Base-by-base conservation (phyloP, 257 asterid genomes). In the Petrea volubilis region DNA sequence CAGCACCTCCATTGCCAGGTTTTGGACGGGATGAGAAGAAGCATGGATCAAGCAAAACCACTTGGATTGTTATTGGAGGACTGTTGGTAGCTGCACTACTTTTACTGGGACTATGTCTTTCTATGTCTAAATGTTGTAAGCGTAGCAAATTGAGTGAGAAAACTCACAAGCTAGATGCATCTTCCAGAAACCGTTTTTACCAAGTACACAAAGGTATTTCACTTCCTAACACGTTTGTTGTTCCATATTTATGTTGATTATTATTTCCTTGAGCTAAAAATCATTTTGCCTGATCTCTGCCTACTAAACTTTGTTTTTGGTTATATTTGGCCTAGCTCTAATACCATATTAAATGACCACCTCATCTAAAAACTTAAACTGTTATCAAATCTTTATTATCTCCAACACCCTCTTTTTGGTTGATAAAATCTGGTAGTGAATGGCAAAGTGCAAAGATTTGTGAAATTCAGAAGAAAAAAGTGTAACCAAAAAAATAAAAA, bases 1-100 rank as follows among this genome's bases (percentile, higher is more conserved):
- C 87, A 4, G 52, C 78, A 34, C 18, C 82, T 57, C 82, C 60
- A 18, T 47, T 81, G 36, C 81, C 85, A 67, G 84, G 71, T 59
- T 51, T 82, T 29, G 72, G 72, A 55, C 64, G 40, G 24, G 77
- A 68, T 11, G 81, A 41, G 50, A 78, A 64, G 81, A 77, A 49
- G 60, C 66, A 52, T 46, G 15, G 76, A 43, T 36, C 78, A 7
- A 89, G 68, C 67, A 70, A 67, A 27, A 67, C 76, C 77, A 61
- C 81, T 2, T 86, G 90, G 95, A 68, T 86, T 64, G 73, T 77
- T 50, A 57, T 85, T 64, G 91, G 70, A 18, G 97, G 90, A 61
- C 58, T 88, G 59, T 52, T 85, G 33, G 70, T 60, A 36, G 69
- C 88, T 41, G 70, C 72, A 23, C 44, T 79, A 27, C 85, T 91